Evolutionary conservation across 2,329 filamentous ascomycete genomes (phyloP).

Genomic region (Fusarium sp.): DNA sequence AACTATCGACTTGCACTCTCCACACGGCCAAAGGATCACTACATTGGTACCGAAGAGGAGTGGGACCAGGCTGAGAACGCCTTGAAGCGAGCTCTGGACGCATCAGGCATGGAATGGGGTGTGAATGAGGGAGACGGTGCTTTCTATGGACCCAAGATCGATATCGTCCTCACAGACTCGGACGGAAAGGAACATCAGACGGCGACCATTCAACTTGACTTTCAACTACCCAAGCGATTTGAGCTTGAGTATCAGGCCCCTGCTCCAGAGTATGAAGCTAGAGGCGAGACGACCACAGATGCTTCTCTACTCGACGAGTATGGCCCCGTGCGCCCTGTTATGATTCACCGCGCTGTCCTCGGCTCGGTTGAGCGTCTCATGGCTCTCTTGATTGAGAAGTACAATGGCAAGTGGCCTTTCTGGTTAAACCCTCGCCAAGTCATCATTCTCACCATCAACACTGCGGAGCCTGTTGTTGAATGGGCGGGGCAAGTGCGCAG

Average conservation of each 20-base stretch:
- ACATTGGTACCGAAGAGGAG: conserved; percentile 77
- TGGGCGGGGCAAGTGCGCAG: conserved; percentile 60
- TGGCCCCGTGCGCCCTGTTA: conserved; percentile 74
- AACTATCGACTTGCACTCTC: conserved; percentile 81
- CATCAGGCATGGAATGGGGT: conserved; percentile 77
- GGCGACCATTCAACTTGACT: conserved; percentile 89
- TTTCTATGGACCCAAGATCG: conserved; percentile 93
- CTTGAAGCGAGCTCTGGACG: conserved; percentile 58
- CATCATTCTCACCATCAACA: conserved; percentile 77
- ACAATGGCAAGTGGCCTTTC: conserved; percentile 83
- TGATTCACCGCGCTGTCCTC: conserved; percentile 86
- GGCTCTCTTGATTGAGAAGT: conserved; percentile 85
- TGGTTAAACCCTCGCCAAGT: conserved; percentile 87
- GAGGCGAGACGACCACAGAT: conserved; percentile 61
- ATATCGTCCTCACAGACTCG: conserved; percentile 82
- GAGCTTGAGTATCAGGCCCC: conserved; percentile 78
- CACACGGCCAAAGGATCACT: conserved; percentile 79
- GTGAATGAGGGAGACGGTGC: conserved; percentile 85
- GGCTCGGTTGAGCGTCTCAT: conserved; percentile 87
- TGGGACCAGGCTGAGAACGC: conserved; percentile 59
- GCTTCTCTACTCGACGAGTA: conserved; percentile 57
- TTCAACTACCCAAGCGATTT: conserved; percentile 87
- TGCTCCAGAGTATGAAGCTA: conserved; percentile 68
- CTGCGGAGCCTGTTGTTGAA: conserved; percentile 61
- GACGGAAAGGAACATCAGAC: conserved; percentile 89